Evolutionary conservation across 352 stramenopile genomes (phyloP).

Genomic region (Globisporangium rhizosaccharum): DNA sequence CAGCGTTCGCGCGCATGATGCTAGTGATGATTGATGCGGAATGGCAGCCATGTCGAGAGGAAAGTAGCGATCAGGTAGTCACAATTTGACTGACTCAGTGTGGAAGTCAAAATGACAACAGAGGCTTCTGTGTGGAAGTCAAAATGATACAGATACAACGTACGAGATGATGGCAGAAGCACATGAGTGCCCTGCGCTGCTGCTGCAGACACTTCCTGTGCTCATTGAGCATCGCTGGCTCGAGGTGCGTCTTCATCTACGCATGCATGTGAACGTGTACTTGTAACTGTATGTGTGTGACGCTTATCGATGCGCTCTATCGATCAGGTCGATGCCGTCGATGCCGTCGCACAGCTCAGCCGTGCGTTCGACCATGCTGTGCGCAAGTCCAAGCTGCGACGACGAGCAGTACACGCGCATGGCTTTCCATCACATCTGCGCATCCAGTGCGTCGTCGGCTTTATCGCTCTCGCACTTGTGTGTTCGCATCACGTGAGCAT

Average conservation of each 20-base stretch:
- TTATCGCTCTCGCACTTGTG: no score
- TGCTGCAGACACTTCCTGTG: constrained; percentile 22
- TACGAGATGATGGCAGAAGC: background rate
- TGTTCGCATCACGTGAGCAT: background rate
- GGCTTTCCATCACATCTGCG: constrained; percentile 22
- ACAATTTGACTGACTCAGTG: background rate
- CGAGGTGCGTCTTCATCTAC: constrained; percentile 18
- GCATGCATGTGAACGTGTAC: background rate
- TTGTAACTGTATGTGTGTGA: background rate
- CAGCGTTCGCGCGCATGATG: constrained; percentile 53
- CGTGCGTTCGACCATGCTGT: constrained; percentile 16
- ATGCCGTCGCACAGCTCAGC: constrained; percentile 21
- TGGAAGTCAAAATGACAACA: no score
- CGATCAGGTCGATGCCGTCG: constrained; percentile 29
- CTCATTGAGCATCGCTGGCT: constrained; percentile 36
- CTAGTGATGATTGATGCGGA: background rate
- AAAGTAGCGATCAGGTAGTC: constrained; percentile 9
- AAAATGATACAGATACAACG: background rate
- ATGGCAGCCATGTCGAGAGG: background rate
- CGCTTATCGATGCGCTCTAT: background rate
- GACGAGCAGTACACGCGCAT: constrained; percentile 15
- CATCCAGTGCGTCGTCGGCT: constrained; percentile 17
- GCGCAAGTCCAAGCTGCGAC: constrained; percentile 23
- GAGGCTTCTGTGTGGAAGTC: no score
- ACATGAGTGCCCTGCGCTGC: background rate